Conservation (phyloP, 805 yeast genomes). For the Saccharomycopsis sp. region DNA sequence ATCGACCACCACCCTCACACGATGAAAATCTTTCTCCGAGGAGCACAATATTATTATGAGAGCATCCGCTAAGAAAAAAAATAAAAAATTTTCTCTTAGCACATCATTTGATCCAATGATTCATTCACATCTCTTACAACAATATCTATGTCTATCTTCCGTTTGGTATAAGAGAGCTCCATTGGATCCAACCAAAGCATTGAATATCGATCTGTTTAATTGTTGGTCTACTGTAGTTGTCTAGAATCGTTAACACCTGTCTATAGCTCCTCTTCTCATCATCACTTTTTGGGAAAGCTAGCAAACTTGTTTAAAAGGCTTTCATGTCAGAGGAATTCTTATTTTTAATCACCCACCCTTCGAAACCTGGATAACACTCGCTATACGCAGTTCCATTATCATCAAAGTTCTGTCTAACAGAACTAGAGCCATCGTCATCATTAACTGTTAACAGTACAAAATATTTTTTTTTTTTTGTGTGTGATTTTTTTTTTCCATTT, state of each 20-base stretch:
- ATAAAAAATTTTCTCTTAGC: neutral
- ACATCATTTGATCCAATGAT: neutral
- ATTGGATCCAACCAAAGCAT: neutral
- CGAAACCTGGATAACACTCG: slow-evolving; percentile 24
- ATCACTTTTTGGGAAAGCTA: neutral
- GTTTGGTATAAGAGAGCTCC: no score
- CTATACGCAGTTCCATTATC: neutral
- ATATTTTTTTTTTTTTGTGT: neutral
- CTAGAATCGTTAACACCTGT: neutral
- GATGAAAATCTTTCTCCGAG: neutral
- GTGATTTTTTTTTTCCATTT: slow-evolving; percentile 1
- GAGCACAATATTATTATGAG: neutral
- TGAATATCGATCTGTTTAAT: neutral
- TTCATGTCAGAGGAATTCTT: slow-evolving; percentile 32
- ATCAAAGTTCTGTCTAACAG: slow-evolving; percentile 6
- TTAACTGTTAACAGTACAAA: neutral
- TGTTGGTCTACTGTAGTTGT: neutral
- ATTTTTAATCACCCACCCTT: slow-evolving; percentile 31
- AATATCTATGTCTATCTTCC: no score
- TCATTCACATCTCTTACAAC: neutral
- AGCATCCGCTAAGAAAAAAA: neutral
- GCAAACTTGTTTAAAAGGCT: neutral
- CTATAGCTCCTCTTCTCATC: neutral
- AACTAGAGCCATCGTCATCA: neutral
- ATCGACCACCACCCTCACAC: no score